Base-by-base conservation (phyloP, 2,329 filamentous ascomycete species). In the Phialophora chinensis region DNA sequence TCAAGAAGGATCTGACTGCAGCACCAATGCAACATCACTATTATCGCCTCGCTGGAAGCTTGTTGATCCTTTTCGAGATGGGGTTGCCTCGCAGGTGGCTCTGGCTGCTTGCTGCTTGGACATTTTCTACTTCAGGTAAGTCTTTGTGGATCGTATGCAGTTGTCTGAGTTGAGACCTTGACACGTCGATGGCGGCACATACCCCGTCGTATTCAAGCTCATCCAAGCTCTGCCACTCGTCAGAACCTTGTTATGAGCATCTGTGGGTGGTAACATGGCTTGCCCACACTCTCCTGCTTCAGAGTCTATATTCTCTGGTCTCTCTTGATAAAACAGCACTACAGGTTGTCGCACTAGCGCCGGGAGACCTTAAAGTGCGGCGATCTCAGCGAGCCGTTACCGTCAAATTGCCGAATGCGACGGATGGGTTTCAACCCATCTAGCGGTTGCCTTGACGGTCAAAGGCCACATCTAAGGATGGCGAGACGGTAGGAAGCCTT, bases 11-110 rank as follows among this genome's bases (percentile, higher is more conserved):
- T 23, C 25, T 27, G 49, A 52, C 49, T 52, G 49, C 49, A 42
- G 49, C 49, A 4, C 49, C 49, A 14, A 52, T 52, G 49, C 49
- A 52, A 52, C 49, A 52, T 52, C 49, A 52, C 49, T 52, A 52
- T 52, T 27, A 52, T 52, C 49, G 25, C 20, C 49, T 52, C 10
- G 49, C 35, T 42, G 35, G 35, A 42, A 42, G 35, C 35, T 17
- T 17, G 25, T n/a, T 27, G 20, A 23, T 52, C 25, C 25, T 52
- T 52, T 25, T 11, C 23, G 20, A 17, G 10, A 10, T 25, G 49
- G 49, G 10, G 20, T 27, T 52, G 11, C 12, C 0, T 50, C 10
- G 47, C 47, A 8, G 47, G 47, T 23, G 25, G 25, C 3, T 50
- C 47, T 27, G 47, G 7, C 11, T 23, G 12, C 25, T 50, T 23